Percentiles rank a stretch among this genome's conserved stretches.
phyloP scores from a whole-genome alignment of 129 eudicot species.

The Flaveria linearis region DNA sequence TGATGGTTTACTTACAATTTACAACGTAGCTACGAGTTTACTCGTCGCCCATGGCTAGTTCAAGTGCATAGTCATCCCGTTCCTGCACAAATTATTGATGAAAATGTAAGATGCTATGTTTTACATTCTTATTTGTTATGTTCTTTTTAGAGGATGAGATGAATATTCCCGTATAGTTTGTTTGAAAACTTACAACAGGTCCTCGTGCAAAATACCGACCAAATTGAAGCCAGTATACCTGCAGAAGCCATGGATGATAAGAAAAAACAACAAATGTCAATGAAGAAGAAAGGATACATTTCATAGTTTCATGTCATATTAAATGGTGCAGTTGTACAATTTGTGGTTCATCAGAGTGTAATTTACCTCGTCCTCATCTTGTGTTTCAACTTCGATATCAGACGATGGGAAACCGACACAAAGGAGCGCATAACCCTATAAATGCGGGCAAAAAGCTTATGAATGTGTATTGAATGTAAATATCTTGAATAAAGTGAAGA shows the following conservation, averaged over 20 bases:
- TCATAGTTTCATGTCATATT: neutral
- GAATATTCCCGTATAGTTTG: neutral
- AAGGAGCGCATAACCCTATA: conserved; percentile 95
- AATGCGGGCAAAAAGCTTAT: neutral
- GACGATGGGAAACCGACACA: conserved; percentile 95
- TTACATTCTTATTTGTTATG: neutral
- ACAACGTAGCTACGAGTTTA: conserved; percentile 35
- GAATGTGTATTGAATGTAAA: neutral
- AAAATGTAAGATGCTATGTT: conserved; percentile 20
- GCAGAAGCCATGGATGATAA: conserved; percentile 20
- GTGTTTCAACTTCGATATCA: conserved; percentile 97
- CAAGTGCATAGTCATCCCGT: conserved; percentile 96
- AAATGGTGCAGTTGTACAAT: neutral
- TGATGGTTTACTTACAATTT: conserved; percentile 26
- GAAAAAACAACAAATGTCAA: too few species aligned
- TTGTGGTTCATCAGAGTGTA: conserved; percentile 1
- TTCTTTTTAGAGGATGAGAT: neutral
- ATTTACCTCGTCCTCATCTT: conserved; percentile 97
- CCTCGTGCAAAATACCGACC: conserved; percentile 99
- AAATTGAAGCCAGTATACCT: conserved; percentile 99
- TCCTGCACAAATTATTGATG: conserved; percentile 56
- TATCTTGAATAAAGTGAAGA: neutral
- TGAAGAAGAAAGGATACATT: too few species aligned
- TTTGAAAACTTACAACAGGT: conserved; percentile 70
- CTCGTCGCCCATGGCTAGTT: conserved; percentile 96